These are phyloP conservation scores for Pterocarpus santalinus DNA, from an alignment of 306 rosid genomes.

Conservation along the genomic window DNA sequence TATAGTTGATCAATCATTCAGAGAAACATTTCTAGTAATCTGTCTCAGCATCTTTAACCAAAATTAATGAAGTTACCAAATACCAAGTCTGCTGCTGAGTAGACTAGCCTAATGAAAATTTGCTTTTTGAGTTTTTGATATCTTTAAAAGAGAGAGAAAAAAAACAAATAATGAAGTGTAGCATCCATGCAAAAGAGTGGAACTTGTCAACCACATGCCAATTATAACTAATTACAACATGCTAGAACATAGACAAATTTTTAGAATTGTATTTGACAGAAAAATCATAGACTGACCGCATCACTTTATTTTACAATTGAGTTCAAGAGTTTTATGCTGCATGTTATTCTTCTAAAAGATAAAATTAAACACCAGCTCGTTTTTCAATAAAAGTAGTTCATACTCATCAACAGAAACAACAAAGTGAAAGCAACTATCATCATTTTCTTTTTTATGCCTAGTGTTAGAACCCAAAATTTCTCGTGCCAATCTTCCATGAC, in stretches of 20 bases:
- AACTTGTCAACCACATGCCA: background rate
- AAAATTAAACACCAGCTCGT: background rate
- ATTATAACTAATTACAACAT: background rate
- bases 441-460: background rate
- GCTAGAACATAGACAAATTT: background rate
- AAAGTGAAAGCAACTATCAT: background rate
- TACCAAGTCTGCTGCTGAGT: background rate
- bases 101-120: background rate
- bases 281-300: background rate
- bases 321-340: background rate
- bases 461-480: background rate
- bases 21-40: background rate
- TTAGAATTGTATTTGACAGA: background rate
- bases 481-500: background rate
- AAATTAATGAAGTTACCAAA: background rate
- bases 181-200: too few species aligned
- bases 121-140: too few species aligned
- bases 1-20: background rate
- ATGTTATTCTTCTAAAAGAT: background rate
- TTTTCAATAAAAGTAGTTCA: too few species aligned
- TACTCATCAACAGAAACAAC: background rate
- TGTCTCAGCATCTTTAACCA: background rate
- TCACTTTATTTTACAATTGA: background rate
- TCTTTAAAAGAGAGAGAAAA: too few species aligned
- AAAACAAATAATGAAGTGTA: too few species aligned